Conservation (phyloP, 441 rosid species). For the Viola pubescens region DNA sequence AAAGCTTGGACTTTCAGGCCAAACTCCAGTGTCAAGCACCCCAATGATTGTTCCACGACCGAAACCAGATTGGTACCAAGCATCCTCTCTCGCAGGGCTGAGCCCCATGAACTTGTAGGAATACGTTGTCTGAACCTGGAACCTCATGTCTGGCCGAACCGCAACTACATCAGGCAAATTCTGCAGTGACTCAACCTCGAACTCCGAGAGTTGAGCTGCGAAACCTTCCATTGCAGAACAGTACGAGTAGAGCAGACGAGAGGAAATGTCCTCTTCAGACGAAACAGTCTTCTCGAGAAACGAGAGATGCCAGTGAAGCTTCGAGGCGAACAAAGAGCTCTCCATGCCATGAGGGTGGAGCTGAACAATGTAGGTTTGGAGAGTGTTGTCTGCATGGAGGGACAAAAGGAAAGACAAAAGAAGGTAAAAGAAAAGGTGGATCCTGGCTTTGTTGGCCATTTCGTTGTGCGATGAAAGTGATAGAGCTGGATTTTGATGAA, state of each 20-base stretch:
- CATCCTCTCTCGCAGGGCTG: constrained; percentile 42
- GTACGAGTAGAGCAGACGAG: constrained; percentile 81
- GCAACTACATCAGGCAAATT: constrained; percentile 58
- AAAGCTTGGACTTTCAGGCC: constrained; percentile 80
- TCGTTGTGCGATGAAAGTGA: background rate
- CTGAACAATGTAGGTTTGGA: constrained; percentile 73
- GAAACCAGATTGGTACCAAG: constrained; percentile 64
- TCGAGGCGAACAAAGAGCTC: constrained; percentile 34
- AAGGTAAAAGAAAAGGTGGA: constrained; percentile 21
- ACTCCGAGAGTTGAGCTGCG: constrained; percentile 56
- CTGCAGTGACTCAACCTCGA: constrained; percentile 39
- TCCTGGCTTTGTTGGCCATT: constrained; percentile 33
- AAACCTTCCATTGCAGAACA: constrained; percentile 82
- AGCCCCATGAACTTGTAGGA: constrained; percentile 77
- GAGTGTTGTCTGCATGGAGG: constrained; percentile 28
- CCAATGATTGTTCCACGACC: constrained; percentile 69
- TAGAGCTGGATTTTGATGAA: constrained; percentile 7
- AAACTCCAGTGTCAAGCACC: constrained; percentile 64
- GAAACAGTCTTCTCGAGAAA: constrained; percentile 44
- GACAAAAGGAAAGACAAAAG: constrained; percentile 26
- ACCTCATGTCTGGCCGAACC: constrained; percentile 61
- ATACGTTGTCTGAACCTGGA: constrained; percentile 70
- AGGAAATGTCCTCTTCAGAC: constrained; percentile 34
- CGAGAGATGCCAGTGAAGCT: constrained; percentile 74
- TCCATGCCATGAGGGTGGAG: constrained; percentile 56